Conservation (phyloP, 2,329 filamentous ascomycete species). For the Botrytis medusae region DNA sequence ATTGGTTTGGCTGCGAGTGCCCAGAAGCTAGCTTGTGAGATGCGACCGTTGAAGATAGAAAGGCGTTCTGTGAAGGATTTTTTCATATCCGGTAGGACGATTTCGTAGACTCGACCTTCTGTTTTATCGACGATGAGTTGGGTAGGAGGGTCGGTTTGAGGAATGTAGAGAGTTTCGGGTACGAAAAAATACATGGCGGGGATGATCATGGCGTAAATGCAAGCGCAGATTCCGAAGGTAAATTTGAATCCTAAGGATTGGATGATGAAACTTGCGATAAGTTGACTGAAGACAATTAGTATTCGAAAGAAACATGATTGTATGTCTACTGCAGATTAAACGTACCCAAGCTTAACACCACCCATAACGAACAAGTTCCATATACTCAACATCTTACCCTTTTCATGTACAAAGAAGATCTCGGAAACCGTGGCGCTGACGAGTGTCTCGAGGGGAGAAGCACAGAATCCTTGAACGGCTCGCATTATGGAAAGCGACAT, state of each 20-base stretch:
- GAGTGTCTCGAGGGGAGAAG: conserved; percentile 39
- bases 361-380: conserved; percentile 36
- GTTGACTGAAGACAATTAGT: conserved; percentile 39
- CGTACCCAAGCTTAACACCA: conserved; percentile 37
- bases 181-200: conserved; percentile 47
- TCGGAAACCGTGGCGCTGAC: conserved; percentile 45
- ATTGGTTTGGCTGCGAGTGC: conserved; percentile 46
- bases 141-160: conserved; percentile 22
- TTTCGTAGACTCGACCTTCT: conserved; percentile 33
- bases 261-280: conserved; percentile 45
- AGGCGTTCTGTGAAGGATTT: conserved; percentile 43
- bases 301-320: background rate
- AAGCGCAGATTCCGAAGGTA: conserved; percentile 43
- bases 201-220: conserved; percentile 45
- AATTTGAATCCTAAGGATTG: conserved; percentile 41
- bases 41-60: conserved; percentile 43
- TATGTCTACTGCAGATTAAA: background rate
- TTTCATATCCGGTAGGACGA: conserved; percentile 31
- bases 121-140: conserved; percentile 34
- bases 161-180: conserved; percentile 45
- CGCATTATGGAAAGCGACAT: conserved; percentile 41
- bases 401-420: conserved; percentile 49
- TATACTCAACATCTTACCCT: conserved; percentile 40
- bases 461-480: conserved; percentile 37
- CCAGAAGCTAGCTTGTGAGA: conserved; percentile 42